A percentile compares a stretch with the other conserved stretches of the same genome.
These are phyloP conservation scores for Penicillium rolfsii DNA, from an alignment of 2,329 filamentous ascomycete species.

Conservation along the genomic window DNA sequence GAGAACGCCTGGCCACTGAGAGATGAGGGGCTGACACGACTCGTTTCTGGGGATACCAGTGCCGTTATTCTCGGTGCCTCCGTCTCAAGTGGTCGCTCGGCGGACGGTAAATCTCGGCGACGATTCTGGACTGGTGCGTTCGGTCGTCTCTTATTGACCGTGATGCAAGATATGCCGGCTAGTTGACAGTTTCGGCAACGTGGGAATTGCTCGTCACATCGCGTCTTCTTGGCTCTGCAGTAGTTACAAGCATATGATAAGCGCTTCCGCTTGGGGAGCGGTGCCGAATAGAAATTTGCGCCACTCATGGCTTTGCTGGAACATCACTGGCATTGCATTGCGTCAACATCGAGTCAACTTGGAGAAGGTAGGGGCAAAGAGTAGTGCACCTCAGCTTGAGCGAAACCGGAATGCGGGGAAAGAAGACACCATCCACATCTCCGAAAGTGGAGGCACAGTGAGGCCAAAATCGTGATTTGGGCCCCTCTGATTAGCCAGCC, in stretches of 20 bases:
- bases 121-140: constrained; percentile 1
- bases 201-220: background rate
- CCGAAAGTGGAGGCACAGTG: background rate
- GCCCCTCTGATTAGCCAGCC: background rate
- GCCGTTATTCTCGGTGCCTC: background rate
- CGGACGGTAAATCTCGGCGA: background rate
- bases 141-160: constrained; percentile 3
- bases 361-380: background rate
- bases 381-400: background rate
- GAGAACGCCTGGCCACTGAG: background rate
- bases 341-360: background rate
- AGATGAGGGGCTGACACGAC: background rate
- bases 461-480: background rate
- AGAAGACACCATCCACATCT: background rate
- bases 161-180: constrained; percentile 3
- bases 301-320: background rate
- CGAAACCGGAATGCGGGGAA: background rate
- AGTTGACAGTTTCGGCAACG: constrained; percentile 4
- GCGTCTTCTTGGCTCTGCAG: background rate
- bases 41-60: background rate
- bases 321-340: background rate
- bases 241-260: background rate
- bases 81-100: background rate
- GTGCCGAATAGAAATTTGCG: background rate
- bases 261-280: background rate